These are phyloP conservation scores for Aurinia saxatilis DNA, from an alignment of 345 rosid genomes.

Conservation along the genomic window DNA sequence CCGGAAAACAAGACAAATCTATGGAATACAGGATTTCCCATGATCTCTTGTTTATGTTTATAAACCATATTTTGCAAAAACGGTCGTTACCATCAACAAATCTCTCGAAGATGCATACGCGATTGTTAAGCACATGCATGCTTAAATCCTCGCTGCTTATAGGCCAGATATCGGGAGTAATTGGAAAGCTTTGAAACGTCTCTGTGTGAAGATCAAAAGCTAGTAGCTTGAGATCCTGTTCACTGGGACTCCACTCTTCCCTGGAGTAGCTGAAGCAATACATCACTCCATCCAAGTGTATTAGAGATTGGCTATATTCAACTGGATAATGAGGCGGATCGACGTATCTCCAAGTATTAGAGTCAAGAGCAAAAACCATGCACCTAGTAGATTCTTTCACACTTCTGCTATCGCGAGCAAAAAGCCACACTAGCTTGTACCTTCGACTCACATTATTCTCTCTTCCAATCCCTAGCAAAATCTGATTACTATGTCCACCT, in stretches of 20 bases:
- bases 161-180: too few species aligned
- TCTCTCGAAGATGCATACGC: background rate
- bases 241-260: too few species aligned
- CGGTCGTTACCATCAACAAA: background rate
- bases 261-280: background rate
- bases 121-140: slow-evolving; percentile 1
- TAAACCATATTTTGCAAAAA: background rate
- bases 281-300: background rate
- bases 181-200: background rate
- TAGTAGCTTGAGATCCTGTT: background rate
- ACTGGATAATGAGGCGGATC: background rate
- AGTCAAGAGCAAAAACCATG: background rate
- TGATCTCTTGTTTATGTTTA: background rate
- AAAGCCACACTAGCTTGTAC: slow-evolving; percentile 4
- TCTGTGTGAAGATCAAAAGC: background rate
- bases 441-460: background rate
- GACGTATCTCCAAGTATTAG: background rate
- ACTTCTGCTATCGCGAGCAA: background rate
- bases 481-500: background rate
- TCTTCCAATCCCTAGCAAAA: slow-evolving; percentile 11
- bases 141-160: background rate
- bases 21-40: slow-evolving; percentile 5
- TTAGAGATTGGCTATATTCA: background rate
- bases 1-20: background rate
- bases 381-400: too few species aligned